Evolutionary conservation across 2,329 filamentous ascomycete genomes (phyloP).

Genomic region (Orbilia ellipsospora): DNA sequence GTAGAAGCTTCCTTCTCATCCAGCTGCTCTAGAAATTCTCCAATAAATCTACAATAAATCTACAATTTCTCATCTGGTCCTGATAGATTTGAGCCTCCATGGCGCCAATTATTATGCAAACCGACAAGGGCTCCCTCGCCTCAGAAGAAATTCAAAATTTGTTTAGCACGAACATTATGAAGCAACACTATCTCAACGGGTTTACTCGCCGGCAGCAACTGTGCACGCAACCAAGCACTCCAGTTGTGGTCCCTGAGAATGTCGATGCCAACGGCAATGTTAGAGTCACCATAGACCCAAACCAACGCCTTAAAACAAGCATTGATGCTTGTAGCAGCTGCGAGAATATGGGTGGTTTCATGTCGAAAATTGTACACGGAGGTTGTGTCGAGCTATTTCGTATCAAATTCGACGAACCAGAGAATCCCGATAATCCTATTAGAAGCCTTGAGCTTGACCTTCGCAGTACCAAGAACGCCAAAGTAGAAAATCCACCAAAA

Average conservation of each 20-base stretch:
- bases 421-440: constrained; percentile 12
- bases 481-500: background rate
- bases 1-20: too few species aligned
- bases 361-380: constrained; percentile 37
- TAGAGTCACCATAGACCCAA: constrained; percentile 23
- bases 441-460: constrained; percentile 32
- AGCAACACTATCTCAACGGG: background rate
- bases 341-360: constrained; percentile 26
- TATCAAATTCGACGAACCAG: constrained; percentile 20
- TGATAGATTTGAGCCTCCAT: background rate
- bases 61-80: background rate
- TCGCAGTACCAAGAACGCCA: background rate
- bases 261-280: constrained; percentile 26
- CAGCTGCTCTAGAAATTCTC: too few species aligned
- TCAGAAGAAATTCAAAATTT: background rate
- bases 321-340: constrained; percentile 31
- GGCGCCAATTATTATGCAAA: background rate
- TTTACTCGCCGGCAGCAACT: constrained; percentile 24
- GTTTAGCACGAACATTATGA: constrained; percentile 1
- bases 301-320: constrained; percentile 3
- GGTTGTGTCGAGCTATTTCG: constrained; percentile 41
- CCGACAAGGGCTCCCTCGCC: background rate
- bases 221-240: constrained; percentile 15
- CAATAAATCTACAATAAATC: too few species aligned
- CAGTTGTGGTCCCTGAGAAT: constrained; percentile 14